Conservation (phyloP, 2,329 filamentous ascomycete genomes). For the Cytospora mali region DNA sequence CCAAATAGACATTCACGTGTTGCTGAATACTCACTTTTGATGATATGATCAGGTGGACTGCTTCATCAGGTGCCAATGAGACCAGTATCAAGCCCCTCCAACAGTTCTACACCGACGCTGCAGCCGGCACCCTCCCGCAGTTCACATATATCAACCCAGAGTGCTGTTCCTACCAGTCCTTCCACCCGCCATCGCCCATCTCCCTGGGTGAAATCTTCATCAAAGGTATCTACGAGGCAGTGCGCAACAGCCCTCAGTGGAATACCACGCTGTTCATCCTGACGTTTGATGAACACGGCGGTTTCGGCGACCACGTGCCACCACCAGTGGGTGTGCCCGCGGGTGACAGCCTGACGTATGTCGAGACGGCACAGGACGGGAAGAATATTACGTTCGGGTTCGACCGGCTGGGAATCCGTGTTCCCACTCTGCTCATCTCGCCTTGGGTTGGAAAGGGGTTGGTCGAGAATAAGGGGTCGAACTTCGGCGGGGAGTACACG, state of each 20-base stretch:
- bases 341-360: constrained; percentile 42
- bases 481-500: constrained; percentile 42
- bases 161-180: constrained; percentile 49
- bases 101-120: constrained; percentile 48
- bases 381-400: constrained; percentile 43
- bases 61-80: constrained; percentile 1
- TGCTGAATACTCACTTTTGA: not conserved
- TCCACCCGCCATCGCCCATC: constrained; percentile 49
- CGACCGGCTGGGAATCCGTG: constrained; percentile 45
- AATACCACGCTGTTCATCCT: constrained; percentile 49
- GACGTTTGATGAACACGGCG: constrained; percentile 51
- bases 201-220: constrained; percentile 48
- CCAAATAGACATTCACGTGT: not conserved
- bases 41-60: constrained; percentile 34
- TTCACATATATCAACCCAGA: constrained; percentile 54
- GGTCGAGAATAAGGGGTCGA: constrained; percentile 42
- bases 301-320: constrained; percentile 50
- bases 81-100: constrained; percentile 36
- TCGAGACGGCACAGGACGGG: constrained; percentile 41
- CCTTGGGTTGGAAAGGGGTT: constrained; percentile 46
- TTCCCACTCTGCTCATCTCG: constrained; percentile 47
- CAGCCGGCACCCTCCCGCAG: constrained; percentile 45
- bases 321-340: constrained; percentile 44
- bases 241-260: constrained; percentile 49
- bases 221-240: constrained; percentile 48